These are phyloP conservation scores for Berberis vulgaris DNA, from an alignment of 164 flowering plant species.

Conservation along the genomic window DNA sequence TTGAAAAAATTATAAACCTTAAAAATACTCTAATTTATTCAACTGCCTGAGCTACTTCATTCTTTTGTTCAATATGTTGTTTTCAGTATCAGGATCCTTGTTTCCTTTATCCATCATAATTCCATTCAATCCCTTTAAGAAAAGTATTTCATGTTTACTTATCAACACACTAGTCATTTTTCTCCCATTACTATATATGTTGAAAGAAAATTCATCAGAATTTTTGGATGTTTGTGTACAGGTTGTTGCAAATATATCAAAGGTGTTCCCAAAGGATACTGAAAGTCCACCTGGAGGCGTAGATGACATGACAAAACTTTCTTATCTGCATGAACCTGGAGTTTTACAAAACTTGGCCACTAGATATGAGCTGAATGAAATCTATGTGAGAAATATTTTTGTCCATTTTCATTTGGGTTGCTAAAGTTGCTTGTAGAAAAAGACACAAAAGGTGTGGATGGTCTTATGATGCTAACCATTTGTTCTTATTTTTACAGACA, in stretches of 20 bases:
- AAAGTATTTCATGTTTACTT: too few relatives aligned
- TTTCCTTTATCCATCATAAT: too few relatives aligned
- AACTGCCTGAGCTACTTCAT: too few relatives aligned
- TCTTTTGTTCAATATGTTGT: too few relatives aligned
- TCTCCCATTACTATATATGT: background rate
- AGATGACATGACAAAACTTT: conserved; percentile 99
- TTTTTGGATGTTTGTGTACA: conserved; percentile 21
- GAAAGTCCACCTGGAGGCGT: conserved; percentile 99
- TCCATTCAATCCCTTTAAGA: too few relatives aligned
- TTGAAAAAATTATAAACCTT: too few relatives aligned
- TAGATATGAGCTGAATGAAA: conserved; percentile 96
- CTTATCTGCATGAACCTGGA: conserved; percentile 99
- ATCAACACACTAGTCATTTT: too few relatives aligned
- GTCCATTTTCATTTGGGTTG: conserved; percentile 1
- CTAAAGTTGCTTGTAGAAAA: background rate
- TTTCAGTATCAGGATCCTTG: too few relatives aligned
- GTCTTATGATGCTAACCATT: background rate
- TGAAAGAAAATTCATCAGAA: background rate
- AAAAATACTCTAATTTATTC: too few relatives aligned
- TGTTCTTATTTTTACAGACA: conserved; percentile 42
- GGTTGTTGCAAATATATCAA: conserved; percentile 70
- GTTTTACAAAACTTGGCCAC: conserved; percentile 83
- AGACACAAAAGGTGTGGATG: background rate
- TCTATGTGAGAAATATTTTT: conserved; percentile 56
- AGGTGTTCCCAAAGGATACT: conserved; percentile 83